Conservation (phyloP, 139 green algal genomes). For the Tetratostichococcus sp. region DNA sequence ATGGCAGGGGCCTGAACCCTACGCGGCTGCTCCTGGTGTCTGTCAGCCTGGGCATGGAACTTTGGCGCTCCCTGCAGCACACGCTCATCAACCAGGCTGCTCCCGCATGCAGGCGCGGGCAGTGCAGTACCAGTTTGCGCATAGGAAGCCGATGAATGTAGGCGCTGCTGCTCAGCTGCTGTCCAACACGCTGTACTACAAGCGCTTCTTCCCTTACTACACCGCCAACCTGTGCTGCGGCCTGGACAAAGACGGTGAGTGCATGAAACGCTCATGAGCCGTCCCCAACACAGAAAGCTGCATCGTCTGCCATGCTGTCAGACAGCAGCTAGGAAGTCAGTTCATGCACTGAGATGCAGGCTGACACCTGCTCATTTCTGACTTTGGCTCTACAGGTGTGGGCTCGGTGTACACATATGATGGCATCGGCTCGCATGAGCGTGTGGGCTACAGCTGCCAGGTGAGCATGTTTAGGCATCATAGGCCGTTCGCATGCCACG, state of each 20-base stretch:
- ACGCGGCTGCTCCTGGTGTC: too few species aligned
- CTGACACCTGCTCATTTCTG: too few species aligned
- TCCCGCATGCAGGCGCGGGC: conserved; percentile 11
- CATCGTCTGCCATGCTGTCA: too few species aligned
- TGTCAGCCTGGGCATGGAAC: not conserved
- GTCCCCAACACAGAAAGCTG: too few species aligned
- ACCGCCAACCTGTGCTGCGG: conserved; percentile 95
- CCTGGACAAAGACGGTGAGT: conserved; percentile 84
- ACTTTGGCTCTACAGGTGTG: conserved; percentile 49
- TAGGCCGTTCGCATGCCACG: too few species aligned
- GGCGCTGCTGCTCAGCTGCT: conserved; percentile 90
- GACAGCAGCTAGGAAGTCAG: too few species aligned
- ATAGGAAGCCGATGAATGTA: conserved; percentile 84
- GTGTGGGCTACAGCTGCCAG: conserved; percentile 77
- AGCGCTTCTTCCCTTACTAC: conserved; percentile 99
- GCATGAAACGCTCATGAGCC: too few species aligned
- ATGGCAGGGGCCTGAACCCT: too few species aligned
- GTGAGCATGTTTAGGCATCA: too few species aligned
- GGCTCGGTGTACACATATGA: conserved; percentile 98
- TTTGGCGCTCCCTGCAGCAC: conserved; percentile 14
- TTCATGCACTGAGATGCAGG: too few species aligned
- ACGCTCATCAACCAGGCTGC: not conserved
- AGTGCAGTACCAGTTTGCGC: conserved; percentile 13
- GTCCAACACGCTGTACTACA: conserved; percentile 94
- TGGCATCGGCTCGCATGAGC: conserved; percentile 92